Percentiles rank a stretch among this genome's conserved stretches.
Conservation (phyloP, 495 filamentous ascomycete genomes). For the Paragyromitra xinjiangensis region DNA sequence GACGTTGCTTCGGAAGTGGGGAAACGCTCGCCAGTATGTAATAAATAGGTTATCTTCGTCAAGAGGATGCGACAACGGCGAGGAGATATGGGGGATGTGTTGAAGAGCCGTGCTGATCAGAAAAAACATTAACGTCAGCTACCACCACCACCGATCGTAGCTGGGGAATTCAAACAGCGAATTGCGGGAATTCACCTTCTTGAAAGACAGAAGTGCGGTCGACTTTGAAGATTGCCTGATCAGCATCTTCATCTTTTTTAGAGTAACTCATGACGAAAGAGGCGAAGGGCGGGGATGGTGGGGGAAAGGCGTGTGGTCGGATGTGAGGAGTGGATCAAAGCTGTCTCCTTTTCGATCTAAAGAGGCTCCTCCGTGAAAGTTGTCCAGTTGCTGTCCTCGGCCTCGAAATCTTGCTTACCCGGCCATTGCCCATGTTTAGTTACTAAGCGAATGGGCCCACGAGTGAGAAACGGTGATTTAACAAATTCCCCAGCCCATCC, state of each 20-base stretch:
- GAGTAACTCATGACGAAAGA: slow-evolving; percentile 80
- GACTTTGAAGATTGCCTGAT: slow-evolving; percentile 90
- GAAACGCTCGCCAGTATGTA: slow-evolving; percentile 97
- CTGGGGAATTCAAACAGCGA: slow-evolving; percentile 14
- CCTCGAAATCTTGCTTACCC: slow-evolving; percentile 42
- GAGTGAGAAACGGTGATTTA: slow-evolving; percentile 30
- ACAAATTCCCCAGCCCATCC: background rate
- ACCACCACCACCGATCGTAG: slow-evolving; percentile 23
- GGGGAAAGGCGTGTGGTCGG: slow-evolving; percentile 19
- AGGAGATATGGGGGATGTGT: slow-evolving; percentile 92
- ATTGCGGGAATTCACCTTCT: slow-evolving; percentile 73
- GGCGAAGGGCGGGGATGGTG: slow-evolving; percentile 21
- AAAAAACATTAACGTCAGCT: slow-evolving; percentile 48
- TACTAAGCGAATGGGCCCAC: slow-evolving; percentile 16
- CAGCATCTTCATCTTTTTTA: slow-evolving; percentile 98
- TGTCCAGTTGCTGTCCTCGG: slow-evolving; percentile 42
- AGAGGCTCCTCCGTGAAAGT: slow-evolving; percentile 51
- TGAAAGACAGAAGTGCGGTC: slow-evolving; percentile 98
- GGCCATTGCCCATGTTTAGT: slow-evolving; percentile 4
- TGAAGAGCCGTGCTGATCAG: slow-evolving; percentile 88
- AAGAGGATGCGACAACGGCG: slow-evolving; percentile 93
- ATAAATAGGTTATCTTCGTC: slow-evolving; percentile 95
- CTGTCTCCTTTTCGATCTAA: slow-evolving; percentile 45
- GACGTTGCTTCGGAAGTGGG: slow-evolving; percentile 96
- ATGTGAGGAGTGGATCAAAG: slow-evolving; percentile 40